phyloP scores from a whole-genome alignment of 2,329 filamentous ascomycete genomes.

The Ilyonectria robusta region DNA sequence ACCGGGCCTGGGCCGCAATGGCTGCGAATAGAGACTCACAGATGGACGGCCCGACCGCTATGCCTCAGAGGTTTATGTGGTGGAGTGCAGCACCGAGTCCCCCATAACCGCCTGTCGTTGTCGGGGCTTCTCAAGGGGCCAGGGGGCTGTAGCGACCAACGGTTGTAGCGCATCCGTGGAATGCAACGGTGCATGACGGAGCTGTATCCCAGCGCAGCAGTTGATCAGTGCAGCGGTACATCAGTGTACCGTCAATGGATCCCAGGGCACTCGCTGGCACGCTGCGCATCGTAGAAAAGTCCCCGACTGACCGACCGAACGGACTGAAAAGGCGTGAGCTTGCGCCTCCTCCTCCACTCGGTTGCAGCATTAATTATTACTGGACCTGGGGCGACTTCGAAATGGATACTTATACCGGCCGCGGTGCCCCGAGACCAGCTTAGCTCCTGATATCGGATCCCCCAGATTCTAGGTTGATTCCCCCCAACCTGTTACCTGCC shows the following conservation, averaged over 20 bases:
- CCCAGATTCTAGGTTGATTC: background rate
- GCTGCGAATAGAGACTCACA: background rate
- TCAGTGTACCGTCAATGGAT: background rate
- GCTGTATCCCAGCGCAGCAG: background rate
- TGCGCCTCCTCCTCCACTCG: conserved; percentile 15
- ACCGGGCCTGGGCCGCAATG: background rate
- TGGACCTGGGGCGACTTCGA: conserved; percentile 12
- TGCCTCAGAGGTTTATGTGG: background rate
- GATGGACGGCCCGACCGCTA: background rate
- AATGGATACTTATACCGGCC: conserved; percentile 21
- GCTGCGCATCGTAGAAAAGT: background rate
- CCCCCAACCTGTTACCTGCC: background rate
- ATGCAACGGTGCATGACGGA: background rate
- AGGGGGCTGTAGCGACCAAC: background rate
- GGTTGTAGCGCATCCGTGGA: background rate
- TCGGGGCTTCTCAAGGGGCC: background rate
- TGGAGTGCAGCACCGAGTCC: background rate
- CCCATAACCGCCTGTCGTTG: background rate
- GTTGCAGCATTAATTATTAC: conserved; percentile 13
- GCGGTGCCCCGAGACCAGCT: conserved; percentile 6
- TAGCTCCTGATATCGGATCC: conserved; percentile 5
- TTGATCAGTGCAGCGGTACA: conserved; percentile 1
- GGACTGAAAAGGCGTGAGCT: conserved; percentile 6
- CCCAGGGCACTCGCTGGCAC: too few species aligned
- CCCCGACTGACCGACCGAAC: background rate